Base-by-base conservation (phyloP, 2,329 filamentous ascomycete species). In the Lachnellula cervina region DNA sequence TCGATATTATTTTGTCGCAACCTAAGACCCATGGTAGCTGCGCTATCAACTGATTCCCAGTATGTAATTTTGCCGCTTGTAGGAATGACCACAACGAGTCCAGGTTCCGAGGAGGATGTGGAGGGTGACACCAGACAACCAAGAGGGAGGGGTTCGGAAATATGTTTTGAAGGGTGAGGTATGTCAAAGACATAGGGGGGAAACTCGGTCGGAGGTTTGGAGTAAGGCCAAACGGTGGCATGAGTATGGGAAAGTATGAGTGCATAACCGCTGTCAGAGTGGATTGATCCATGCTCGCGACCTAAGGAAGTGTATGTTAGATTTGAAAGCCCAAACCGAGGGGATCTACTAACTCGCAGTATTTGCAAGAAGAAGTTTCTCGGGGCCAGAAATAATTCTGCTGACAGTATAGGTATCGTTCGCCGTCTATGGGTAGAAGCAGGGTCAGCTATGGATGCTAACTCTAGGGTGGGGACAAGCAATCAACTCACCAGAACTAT, bases 11-110 rank as follows among this genome's bases (percentile, higher is more conserved):
- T 87, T 62, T 88, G 85, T 66, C 89, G 88, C 69, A 95, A 88
- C 62, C 88, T 66, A 42, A 95, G 82, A 60, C 89, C 89, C 54
- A 95, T 80, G 0, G 90, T 90, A 40, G 91, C 89, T 9, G 90
- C 91, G 70, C 86, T 91, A 54, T 93, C 91, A 60, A 97, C 89
- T 40, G 90, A 95, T 70, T 97, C 94, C 91, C 94, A 97, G 71
- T 94, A 97, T 45, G 90, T 86, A 51, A 97, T 84, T 71, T 87
- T 92, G 51, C 94, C 94, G 49, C 80, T 91, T 17, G 82, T 83
- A 13, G 93, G 89, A 75, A 93, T 89, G 38, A 97, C 80, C 38
- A 97, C 82, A 28, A 99, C 83, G 38, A 99, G 79, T 2, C 94
- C 94, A 35, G 92, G 88, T 64, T 96, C 89, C 49, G 84, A 83